These are phyloP conservation scores for Apiotrichum gracile DNA, from an alignment of 1,284 basidiomycete genomes.

Conservation along the genomic window DNA sequence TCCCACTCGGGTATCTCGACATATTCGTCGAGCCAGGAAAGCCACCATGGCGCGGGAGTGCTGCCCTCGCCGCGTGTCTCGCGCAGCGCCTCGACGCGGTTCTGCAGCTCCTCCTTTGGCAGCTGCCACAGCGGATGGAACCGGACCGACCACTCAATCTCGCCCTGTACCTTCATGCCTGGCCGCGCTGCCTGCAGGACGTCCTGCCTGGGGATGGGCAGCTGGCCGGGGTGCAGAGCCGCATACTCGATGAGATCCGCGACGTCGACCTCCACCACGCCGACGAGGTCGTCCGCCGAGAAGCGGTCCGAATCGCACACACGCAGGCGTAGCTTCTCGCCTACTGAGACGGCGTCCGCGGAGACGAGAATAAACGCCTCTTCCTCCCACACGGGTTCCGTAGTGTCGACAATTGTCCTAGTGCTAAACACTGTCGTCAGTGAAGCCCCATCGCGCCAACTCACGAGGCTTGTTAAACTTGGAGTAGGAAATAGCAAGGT, in stretches of 20 bases:
- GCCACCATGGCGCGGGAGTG: constrained; percentile 28
- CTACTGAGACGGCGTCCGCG: constrained; percentile 39
- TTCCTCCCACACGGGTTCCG: constrained; percentile 45
- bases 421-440: constrained; percentile 39
- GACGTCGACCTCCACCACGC: constrained; percentile 46
- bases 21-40: constrained; percentile 24
- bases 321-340: constrained; percentile 39
- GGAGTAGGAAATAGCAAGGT: constrained; percentile 38
- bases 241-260: constrained; percentile 40
- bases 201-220: constrained; percentile 31
- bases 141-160: constrained; percentile 38
- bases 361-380: constrained; percentile 40
- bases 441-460: constrained; percentile 1
- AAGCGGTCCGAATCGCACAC: constrained; percentile 49
- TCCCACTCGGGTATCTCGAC: constrained; percentile 37
- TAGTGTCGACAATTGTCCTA: constrained; percentile 40
- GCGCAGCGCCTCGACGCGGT: constrained; percentile 9
- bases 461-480: constrained; percentile 42
- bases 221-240: constrained; percentile 10
- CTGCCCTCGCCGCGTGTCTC: constrained; percentile 8
- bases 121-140: constrained; percentile 45
- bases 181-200: constrained; percentile 24
- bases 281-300: constrained; percentile 49
- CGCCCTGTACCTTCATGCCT: constrained; percentile 37
- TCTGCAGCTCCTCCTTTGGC: constrained; percentile 25